These are phyloP conservation scores for Globisporangium carolinianum DNA, from an alignment of 352 stramenopile genomes.

Conservation along the genomic window DNA sequence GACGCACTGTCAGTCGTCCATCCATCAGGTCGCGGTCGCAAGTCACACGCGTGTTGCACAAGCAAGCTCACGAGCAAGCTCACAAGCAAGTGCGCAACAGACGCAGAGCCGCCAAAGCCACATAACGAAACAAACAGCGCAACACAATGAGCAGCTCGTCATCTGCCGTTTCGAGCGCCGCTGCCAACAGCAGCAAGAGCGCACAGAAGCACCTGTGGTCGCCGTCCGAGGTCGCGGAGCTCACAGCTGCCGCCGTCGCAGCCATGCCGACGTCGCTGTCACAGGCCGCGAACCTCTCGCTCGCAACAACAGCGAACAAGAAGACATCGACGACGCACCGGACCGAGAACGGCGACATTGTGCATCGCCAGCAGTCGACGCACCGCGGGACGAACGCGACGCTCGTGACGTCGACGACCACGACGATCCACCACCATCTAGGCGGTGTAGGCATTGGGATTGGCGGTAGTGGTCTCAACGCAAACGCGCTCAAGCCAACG, in stretches of 20 bases:
- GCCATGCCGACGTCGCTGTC: slow-evolving; percentile 58
- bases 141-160: too few species aligned
- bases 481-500: slow-evolving; percentile 13
- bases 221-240: slow-evolving; percentile 65
- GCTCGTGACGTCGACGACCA: slow-evolving; percentile 71
- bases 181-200: too few species aligned
- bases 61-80: too few species aligned
- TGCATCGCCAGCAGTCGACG: slow-evolving; percentile 73
- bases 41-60: too few species aligned
- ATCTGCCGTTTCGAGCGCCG: too few species aligned
- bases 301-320: slow-evolving; percentile 14
- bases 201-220: slow-evolving; percentile 62
- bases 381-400: slow-evolving; percentile 63
- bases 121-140: too few species aligned
- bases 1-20: too few species aligned
- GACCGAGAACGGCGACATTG: slow-evolving; percentile 68
- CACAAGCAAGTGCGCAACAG: too few species aligned
- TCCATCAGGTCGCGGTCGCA: too few species aligned
- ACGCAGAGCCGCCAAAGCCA: too few species aligned
- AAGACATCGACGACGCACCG: slow-evolving; percentile 53
- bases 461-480: too few species aligned
- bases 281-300: slow-evolving; percentile 18
- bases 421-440: slow-evolving; percentile 65
- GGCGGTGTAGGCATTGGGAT: slow-evolving; percentile 2
- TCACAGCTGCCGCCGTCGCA: slow-evolving; percentile 64